Base-by-base conservation (phyloP, 2,329 filamentous ascomycete genomes). In the Phoma sp. region DNA sequence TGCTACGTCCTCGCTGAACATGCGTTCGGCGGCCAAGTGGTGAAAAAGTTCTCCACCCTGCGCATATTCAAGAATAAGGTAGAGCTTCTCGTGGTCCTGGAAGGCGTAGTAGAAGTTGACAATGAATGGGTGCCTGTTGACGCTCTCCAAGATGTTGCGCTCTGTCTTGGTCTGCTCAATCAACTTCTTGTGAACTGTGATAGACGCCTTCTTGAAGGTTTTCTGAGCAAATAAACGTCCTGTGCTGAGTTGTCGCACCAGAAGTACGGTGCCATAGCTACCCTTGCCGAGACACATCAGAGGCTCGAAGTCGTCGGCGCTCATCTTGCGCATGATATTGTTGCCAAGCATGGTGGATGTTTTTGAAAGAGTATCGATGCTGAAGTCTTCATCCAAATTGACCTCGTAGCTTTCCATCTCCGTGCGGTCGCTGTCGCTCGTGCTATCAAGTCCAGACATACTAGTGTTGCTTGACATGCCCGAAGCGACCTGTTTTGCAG, bases 91-190 rank as follows among this genome's bases (percentile, higher is more conserved):
- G 64, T 92, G 92, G 71, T 99, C 95, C 77, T 99, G 95, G 77
- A 99, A 99, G 21, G 95, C 95, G 70, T 99, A 99, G 78, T 91
- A 99, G 17, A 99, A 84, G 78, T 98, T 98, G 62, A 99, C 95
- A 43, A 99, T 93, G 73, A 99, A 99, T 0, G 95, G 94, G 75
- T 99, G 95, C 31, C 93, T 86, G 76, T 96, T 98, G 75, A 99
- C 91, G 56, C 91, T 96, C 79, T 99, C 95, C 46, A 99, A 83
- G 50, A 99, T 96, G 67, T 89, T 88, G 44, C 95, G 90, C 79
- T 99, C 95, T 2, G 94, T 98, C 82, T 96, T 96, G 53, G 95
- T 98, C 80, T 98, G 95, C 78, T 98, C 93, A 45, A 99, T 87
- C 29, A 98, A 85, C 74, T 93, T 92, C 82, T 96, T 97, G 78